phyloP scores from a whole-genome alignment of 108 stramenopile species.

The Bacterosira constricta region DNA sequence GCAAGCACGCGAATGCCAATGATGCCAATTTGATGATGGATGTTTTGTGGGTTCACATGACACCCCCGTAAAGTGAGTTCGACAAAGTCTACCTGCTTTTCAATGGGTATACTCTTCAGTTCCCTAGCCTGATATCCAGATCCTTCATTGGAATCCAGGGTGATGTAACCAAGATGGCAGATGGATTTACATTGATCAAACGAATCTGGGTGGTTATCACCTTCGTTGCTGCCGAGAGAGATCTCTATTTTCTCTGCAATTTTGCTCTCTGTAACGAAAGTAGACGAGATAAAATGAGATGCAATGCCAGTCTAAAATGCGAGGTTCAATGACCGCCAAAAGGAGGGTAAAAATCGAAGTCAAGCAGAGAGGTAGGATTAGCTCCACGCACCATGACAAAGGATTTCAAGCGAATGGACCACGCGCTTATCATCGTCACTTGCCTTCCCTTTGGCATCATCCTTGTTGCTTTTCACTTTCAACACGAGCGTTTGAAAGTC shows the following conservation, averaged over 20 bases:
- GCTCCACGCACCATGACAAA: constrained; percentile 18
- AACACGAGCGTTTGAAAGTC: constrained; percentile 9
- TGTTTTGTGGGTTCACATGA: constrained; percentile 39
- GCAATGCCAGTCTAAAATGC: not conserved
- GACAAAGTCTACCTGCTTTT: constrained; percentile 34
- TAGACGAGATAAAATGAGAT: not conserved
- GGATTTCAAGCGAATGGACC: constrained; percentile 35
- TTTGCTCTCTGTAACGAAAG: constrained; percentile 14
- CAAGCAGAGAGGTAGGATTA: too few species aligned
- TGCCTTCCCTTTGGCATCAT: too few species aligned
- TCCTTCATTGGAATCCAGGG: constrained; percentile 40
- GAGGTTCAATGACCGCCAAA: too few species aligned
- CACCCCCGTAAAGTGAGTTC: constrained; percentile 40
- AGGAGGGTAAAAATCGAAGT: too few species aligned
- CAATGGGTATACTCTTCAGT: constrained; percentile 46
- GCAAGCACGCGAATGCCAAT: constrained; percentile 44
- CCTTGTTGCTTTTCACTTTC: constrained; percentile 14
- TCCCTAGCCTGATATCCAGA: constrained; percentile 50
- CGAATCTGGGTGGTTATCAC: constrained; percentile 2
- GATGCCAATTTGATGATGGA: constrained; percentile 54
- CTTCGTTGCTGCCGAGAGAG: constrained; percentile 30
- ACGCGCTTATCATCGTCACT: constrained; percentile 4
- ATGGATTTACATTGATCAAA: constrained; percentile 41
- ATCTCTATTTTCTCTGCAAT: constrained; percentile 48
- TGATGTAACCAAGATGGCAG: constrained; percentile 52